These are phyloP conservation scores for Angomonas ambiguus DNA, from an alignment of 208 protist genomes.

Conservation along the genomic window DNA sequence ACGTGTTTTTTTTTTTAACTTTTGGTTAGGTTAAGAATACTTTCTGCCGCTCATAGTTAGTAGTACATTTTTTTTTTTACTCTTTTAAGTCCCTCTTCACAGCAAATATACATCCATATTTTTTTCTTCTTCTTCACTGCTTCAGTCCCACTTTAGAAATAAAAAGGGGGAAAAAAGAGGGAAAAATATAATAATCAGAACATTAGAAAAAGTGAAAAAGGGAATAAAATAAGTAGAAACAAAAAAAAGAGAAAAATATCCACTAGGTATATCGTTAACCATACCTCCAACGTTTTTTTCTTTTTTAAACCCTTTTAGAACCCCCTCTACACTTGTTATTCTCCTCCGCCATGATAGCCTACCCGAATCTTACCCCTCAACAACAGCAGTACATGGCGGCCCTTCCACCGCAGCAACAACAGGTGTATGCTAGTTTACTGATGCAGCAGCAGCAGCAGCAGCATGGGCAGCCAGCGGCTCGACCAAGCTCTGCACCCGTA, in stretches of 20 bases:
- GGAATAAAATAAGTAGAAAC: too few relatives aligned
- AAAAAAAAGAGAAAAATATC: too few relatives aligned
- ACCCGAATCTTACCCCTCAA: not conserved
- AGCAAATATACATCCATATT: not conserved
- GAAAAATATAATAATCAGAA: too few relatives aligned
- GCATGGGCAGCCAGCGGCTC: not conserved
- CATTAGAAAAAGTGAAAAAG: too few relatives aligned
- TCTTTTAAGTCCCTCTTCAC: not conserved
- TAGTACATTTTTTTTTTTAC: not conserved
- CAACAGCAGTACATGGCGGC: conserved; percentile 11
- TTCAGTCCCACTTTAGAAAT: too few relatives aligned
- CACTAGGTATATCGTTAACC: too few relatives aligned
- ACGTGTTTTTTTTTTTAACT: not conserved
- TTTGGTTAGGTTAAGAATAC: too few relatives aligned
- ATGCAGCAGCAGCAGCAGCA: conserved; percentile 8
- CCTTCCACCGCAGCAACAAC: conserved; percentile 20
- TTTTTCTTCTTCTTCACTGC: conserved; percentile 7
- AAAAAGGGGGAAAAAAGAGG: too few relatives aligned
- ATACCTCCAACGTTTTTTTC: too few relatives aligned
- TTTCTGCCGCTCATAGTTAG: not conserved
- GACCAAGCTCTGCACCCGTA: not conserved
- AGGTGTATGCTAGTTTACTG: not conserved
- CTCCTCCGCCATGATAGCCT: not conserved
- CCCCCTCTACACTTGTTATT: too few relatives aligned
- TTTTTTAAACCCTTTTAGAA: too few relatives aligned